phyloP scores from a whole-genome alignment of 2,329 filamentous ascomycete species.

The Colletotrichum incanum region DNA sequence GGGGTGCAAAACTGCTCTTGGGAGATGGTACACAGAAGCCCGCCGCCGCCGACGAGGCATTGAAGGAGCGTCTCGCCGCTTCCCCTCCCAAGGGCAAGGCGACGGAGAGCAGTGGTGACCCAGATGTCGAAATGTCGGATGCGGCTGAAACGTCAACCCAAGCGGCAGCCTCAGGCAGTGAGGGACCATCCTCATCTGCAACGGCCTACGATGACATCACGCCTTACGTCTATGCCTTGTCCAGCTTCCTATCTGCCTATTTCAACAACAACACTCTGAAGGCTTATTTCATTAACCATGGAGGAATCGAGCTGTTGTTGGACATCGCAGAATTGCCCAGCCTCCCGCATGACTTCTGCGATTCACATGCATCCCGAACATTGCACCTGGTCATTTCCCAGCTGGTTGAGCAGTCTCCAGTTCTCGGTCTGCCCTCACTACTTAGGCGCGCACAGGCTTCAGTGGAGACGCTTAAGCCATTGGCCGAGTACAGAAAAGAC shows the following conservation, averaged over 20 bases:
- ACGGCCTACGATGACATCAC: slow-evolving; percentile 61
- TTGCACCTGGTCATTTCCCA: slow-evolving; percentile 82
- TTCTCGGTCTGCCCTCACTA: slow-evolving; percentile 86
- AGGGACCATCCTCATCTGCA: slow-evolving; percentile 47
- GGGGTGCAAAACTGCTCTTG: slow-evolving; percentile 85
- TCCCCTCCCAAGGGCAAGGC: slow-evolving; percentile 56
- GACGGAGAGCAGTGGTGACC: slow-evolving; percentile 53
- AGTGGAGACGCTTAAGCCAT: slow-evolving; percentile 76
- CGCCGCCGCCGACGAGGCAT: slow-evolving; percentile 68
- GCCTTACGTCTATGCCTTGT: slow-evolving; percentile 82
- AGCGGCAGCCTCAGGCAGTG: slow-evolving; percentile 41
- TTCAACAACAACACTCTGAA: slow-evolving; percentile 83
- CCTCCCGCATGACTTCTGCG: slow-evolving; percentile 81
- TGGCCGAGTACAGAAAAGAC: slow-evolving; percentile 69
- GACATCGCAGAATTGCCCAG: slow-evolving; percentile 88
- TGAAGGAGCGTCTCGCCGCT: slow-evolving; percentile 48
- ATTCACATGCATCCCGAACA: slow-evolving; percentile 77
- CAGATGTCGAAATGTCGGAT: slow-evolving; percentile 79
- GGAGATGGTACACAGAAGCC: slow-evolving; percentile 71
- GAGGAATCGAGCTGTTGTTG: slow-evolving; percentile 86
- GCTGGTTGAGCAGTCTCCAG: slow-evolving; percentile 85
- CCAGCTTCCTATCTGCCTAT: slow-evolving; percentile 83
- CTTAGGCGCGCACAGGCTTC: slow-evolving; percentile 81
- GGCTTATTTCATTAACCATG: slow-evolving; percentile 80
- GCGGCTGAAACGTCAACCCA: slow-evolving; percentile 51